These are phyloP conservation scores for Tulasnella sp. DNA, from an alignment of 768 basidiomycete genomes.

Conservation along the genomic window DNA sequence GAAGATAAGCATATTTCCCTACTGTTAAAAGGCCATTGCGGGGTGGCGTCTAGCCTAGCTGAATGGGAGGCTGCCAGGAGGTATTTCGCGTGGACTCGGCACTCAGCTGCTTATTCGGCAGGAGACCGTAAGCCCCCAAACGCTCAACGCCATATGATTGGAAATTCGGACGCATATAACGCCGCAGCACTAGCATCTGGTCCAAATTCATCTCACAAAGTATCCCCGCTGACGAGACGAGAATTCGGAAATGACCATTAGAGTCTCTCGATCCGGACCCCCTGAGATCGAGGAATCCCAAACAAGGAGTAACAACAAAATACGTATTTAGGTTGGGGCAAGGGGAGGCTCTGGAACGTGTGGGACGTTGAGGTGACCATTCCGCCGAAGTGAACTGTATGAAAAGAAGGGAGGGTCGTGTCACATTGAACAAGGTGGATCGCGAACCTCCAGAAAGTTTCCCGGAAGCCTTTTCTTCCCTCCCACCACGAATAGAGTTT, in stretches of 20 bases:
- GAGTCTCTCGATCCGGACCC: not conserved
- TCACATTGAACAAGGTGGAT: too few species aligned
- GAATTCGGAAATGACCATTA: not conserved
- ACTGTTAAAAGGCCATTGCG: not conserved
- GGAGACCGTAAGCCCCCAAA: not conserved
- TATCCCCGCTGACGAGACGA: not conserved
- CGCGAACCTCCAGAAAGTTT: too few species aligned
- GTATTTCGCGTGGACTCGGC: too few species aligned
- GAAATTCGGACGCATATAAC: not conserved
- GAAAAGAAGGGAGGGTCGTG: too few species aligned
- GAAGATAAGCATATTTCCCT: not conserved
- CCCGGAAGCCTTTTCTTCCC: too few species aligned
- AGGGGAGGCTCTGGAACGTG: too few species aligned
- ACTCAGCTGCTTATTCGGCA: not conserved
- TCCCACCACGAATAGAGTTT: too few species aligned
- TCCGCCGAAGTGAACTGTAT: too few species aligned
- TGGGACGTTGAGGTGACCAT: too few species aligned
- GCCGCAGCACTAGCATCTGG: not conserved
- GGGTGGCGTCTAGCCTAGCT: not conserved
- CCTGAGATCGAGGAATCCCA: not conserved
- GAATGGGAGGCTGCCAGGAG: too few species aligned
- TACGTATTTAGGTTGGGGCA: not conserved
- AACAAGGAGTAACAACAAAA: not conserved
- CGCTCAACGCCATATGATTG: too few species aligned
- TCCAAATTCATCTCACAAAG: not conserved